phyloP scores from a whole-genome alignment of 495 filamentous ascomycete genomes.

The Lasiosphaeriaceae sp. region DNA sequence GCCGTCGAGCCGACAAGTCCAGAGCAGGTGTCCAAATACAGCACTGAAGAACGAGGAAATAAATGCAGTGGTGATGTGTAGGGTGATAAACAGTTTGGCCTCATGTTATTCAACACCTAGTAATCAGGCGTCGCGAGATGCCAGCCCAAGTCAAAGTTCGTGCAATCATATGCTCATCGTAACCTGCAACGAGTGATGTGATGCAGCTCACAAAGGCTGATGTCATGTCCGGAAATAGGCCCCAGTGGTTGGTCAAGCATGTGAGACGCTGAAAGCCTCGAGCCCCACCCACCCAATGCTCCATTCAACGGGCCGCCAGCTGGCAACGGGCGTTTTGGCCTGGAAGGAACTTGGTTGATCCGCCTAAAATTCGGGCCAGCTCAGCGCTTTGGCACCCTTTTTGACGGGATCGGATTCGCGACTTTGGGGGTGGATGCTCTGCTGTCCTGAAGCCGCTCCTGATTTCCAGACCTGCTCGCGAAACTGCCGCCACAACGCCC shows the following conservation, averaged over 20 bases:
- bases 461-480: neutral
- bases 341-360: conserved; percentile 19
- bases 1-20: too few species aligned
- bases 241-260: conserved; percentile 1
- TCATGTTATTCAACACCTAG: neutral
- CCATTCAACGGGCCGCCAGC: neutral
- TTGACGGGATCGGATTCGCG: conserved; percentile 22
- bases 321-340: neutral
- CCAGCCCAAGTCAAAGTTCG: neutral
- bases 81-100: neutral
- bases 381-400: conserved; percentile 8
- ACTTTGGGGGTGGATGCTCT: conserved; percentile 4
- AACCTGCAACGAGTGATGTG: neutral
- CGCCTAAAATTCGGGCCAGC: conserved; percentile 14
- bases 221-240: conserved; percentile 21
- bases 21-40: too few species aligned
- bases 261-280: neutral
- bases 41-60: too few species aligned
- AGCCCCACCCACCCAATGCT: neutral
- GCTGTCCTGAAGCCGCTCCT: conserved; percentile 20
- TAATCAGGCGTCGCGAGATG: neutral
- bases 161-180: too few species aligned
- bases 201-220: conserved; percentile 12
- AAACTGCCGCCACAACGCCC: conserved; percentile 4
- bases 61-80: too few species aligned